Base-by-base conservation (phyloP, 192 early-diverging fungal species). In the Mortierella alpina region DNA sequence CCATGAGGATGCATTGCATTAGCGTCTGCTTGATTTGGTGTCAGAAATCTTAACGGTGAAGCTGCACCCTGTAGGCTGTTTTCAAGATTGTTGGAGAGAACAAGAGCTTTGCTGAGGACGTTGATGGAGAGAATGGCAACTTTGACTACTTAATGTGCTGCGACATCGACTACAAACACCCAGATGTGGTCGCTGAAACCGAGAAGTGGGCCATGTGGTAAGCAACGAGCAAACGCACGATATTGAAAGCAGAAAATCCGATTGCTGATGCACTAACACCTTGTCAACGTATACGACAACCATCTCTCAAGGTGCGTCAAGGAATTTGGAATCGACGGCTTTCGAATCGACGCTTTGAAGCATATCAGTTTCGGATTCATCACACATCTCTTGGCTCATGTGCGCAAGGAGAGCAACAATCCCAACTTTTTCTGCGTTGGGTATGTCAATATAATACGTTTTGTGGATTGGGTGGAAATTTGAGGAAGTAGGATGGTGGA, bases 71-170 rank as follows among this genome's bases (percentile, higher is more conserved):
- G 42, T 18, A 59, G 66, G 86, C 70, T 12, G 73, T 87, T 17
- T 87, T 81, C 73, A 72, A 74, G 44, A 87, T 87, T 22, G 49
- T 78, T 11, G 86, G 86, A 7, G 71, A 82, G 31, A 83, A 79
- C 69, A 86, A 86, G 67, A 73, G 84, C 66, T 86, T 82, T 72
- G 68, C 86, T 1, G 82, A 87, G 14, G 83, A 87, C 63, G 86
- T 87, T 2, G 79, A 82, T 55, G 56, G 56, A 14, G 86, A 87
- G 45, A 81, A 83, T 31, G 86, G 86, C 40, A 87, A 87, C 67
- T 87, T 80, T 72, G 86, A 87, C 62, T 87, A 83, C 46, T 65
- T 87, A 31, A 83, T 87, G 84, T 84, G 71, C 11, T 73, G 75
- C 20, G 76, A 87, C 48, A 71, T 87, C 46, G 84, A 76, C 45